Percentiles rank a stretch among this genome's conserved stretches.
Evolutionary conservation across 1,139 yeast species (phyloP).

Genomic region (Suhomyces wounanorum): DNA sequence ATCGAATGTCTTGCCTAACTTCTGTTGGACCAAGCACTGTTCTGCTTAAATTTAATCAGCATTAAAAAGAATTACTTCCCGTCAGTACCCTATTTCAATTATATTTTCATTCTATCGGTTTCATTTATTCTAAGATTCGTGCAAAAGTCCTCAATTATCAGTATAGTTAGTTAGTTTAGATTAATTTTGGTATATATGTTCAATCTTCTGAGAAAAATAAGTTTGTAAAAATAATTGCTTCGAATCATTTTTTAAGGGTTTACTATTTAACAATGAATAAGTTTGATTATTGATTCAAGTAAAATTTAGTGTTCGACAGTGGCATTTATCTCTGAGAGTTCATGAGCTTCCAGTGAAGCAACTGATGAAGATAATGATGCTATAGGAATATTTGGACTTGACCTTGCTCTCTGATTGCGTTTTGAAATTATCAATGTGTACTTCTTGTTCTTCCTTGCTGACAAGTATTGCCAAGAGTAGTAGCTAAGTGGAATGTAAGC

Average conservation of each 20-base stretch:
- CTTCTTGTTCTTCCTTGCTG: slow-evolving; percentile 23
- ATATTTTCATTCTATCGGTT: slow-evolving; percentile 2
- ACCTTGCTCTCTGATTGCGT: slow-evolving; percentile 14
- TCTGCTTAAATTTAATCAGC: slow-evolving; percentile 6
- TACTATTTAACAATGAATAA: too few relatives aligned
- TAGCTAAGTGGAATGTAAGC: slow-evolving; percentile 42
- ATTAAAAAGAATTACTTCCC: background rate
- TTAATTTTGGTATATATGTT: slow-evolving; percentile 11
- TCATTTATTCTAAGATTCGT: slow-evolving; percentile 5
- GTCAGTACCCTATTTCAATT: background rate
- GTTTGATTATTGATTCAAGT: background rate
- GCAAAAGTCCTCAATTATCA: slow-evolving; percentile 5
- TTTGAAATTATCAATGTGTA: slow-evolving; percentile 29
- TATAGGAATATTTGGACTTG: background rate
- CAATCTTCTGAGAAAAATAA: slow-evolving; percentile 1
- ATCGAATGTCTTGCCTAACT: slow-evolving; percentile 29
- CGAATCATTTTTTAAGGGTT: too few relatives aligned
- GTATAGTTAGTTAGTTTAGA: slow-evolving; percentile 14
- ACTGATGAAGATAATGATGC: slow-evolving; percentile 1
- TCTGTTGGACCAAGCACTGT: slow-evolving; percentile 27
- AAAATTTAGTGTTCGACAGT: background rate
- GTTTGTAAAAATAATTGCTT: too few relatives aligned
- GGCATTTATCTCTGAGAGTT: background rate
- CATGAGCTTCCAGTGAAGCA: slow-evolving; percentile 5
- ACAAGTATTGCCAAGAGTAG: slow-evolving; percentile 37